Evolutionary conservation across 805 yeast species (phyloP).

Genomic region (Schizosaccharomyces octosporus): DNA sequence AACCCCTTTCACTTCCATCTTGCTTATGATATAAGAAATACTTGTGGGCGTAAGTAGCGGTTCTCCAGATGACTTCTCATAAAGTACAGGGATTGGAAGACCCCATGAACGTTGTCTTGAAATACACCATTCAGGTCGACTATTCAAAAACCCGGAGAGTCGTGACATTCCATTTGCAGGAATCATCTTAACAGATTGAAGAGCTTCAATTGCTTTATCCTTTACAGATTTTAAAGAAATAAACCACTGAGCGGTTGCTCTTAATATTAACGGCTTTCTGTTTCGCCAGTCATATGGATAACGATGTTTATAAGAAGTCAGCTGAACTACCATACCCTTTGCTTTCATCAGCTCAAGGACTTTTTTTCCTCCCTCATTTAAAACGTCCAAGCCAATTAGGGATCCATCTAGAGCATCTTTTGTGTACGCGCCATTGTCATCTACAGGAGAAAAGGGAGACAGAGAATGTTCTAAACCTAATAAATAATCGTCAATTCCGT

Average conservation of each 20-base stretch:
- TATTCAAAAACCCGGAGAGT: constrained; percentile 41
- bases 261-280: constrained; percentile 75
- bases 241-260: constrained; percentile 95
- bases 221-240: constrained; percentile 61
- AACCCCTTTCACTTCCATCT: constrained; percentile 35
- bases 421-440: constrained; percentile 45
- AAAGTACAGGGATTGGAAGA: constrained; percentile 81
- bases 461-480: constrained; percentile 36
- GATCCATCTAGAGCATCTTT: constrained; percentile 24
- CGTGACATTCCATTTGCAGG: constrained; percentile 57
- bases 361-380: constrained; percentile 28
- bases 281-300: constrained; percentile 97
- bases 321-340: constrained; percentile 23
- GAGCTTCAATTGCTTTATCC: constrained; percentile 29
- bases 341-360: constrained; percentile 23
- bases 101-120: constrained; percentile 96
- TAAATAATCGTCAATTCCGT: constrained; percentile 79
- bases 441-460: constrained; percentile 51
- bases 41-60: constrained; percentile 35
- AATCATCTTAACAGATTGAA: constrained; percentile 38
- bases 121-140: constrained; percentile 90
- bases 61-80: constrained; percentile 32
- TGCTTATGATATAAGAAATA: constrained; percentile 31
- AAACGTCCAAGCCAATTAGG: constrained; percentile 33
- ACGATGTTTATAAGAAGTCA: constrained; percentile 41